Conservation (phyloP, 2,329 filamentous ascomycete genomes). For the Celoporthe dispersa region DNA sequence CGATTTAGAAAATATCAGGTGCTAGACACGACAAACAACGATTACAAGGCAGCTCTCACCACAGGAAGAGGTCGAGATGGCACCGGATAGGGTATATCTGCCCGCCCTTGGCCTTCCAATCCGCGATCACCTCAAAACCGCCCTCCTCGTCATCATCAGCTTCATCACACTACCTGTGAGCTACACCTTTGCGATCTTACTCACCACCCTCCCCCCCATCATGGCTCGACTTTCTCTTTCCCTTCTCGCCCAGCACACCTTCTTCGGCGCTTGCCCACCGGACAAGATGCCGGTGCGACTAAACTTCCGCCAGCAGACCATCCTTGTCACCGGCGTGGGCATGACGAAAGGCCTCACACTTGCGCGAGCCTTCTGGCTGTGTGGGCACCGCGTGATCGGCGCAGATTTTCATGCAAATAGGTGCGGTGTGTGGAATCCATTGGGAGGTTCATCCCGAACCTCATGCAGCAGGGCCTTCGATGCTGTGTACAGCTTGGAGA, state of each 20-base stretch:
- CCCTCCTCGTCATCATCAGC: constrained; percentile 15
- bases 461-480: constrained; percentile 62
- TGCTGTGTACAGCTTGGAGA: constrained; percentile 53
- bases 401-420: constrained; percentile 61
- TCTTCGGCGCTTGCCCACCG: constrained; percentile 14
- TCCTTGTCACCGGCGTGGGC: constrained; percentile 74
- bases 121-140: constrained; percentile 24
- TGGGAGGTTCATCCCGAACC: neutral
- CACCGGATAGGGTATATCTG: neutral
- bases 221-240: constrained; percentile 18
- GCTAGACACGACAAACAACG: neutral
- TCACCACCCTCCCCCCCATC: constrained; percentile 12
- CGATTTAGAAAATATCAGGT: too few relatives aligned
- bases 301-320: constrained; percentile 41
- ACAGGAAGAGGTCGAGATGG: neutral
- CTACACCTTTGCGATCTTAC: constrained; percentile 8
- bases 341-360: constrained; percentile 73
- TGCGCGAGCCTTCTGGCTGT: constrained; percentile 66
- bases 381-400: constrained; percentile 72
- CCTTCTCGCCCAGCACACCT: constrained; percentile 14
- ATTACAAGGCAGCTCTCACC: neutral
- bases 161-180: constrained; percentile 14
- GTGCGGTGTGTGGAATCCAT: constrained; percentile 48
- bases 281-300: constrained; percentile 12
- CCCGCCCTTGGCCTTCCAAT: constrained; percentile 2